Evolutionary conservation across 768 basidiomycete genomes (phyloP).

Genomic region (Trichaptum fuscoviolaceum): DNA sequence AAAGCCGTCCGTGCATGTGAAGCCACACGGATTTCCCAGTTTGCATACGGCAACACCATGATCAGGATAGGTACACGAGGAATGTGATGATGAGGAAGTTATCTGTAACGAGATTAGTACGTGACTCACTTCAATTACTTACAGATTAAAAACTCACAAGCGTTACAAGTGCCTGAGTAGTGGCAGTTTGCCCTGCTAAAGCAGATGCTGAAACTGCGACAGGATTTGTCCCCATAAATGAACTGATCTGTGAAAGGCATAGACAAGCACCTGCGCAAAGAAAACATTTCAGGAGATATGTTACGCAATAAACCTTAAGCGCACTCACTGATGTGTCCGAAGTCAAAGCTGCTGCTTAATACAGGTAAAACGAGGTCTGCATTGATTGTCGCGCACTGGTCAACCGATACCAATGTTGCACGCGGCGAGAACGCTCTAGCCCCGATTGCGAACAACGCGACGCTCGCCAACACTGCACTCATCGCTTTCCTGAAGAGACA

Average conservation of each 20-base stretch:
- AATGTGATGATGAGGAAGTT: not conserved
- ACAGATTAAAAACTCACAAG: not conserved
- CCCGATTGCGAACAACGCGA: not conserved
- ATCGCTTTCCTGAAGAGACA: not conserved
- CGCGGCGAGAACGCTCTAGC: not conserved
- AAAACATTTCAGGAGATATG: not conserved
- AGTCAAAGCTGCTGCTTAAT: not conserved
- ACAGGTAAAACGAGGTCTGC: not conserved
- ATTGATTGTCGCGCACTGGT: not conserved
- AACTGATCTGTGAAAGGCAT: not conserved
- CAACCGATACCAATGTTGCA: not conserved
- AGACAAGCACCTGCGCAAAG: not conserved
- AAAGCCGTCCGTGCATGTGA: slow-evolving; percentile 42
- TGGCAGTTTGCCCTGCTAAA: not conserved
- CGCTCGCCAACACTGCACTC: not conserved
- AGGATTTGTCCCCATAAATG: not conserved
- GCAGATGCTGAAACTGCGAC: not conserved
- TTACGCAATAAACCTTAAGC: not conserved
- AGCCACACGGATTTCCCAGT: slow-evolving; percentile 35
- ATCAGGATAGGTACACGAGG: slow-evolving; percentile 29
- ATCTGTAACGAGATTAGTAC: not conserved
- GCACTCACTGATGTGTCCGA: not conserved
- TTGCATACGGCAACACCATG: slow-evolving; percentile 35
- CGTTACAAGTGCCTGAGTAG: not conserved
- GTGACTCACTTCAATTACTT: not conserved